Percentiles rank a stretch among this genome's conserved stretches.
phyloP scores from a whole-genome alignment of 306 rosid species.

The Bauhinia variegata region DNA sequence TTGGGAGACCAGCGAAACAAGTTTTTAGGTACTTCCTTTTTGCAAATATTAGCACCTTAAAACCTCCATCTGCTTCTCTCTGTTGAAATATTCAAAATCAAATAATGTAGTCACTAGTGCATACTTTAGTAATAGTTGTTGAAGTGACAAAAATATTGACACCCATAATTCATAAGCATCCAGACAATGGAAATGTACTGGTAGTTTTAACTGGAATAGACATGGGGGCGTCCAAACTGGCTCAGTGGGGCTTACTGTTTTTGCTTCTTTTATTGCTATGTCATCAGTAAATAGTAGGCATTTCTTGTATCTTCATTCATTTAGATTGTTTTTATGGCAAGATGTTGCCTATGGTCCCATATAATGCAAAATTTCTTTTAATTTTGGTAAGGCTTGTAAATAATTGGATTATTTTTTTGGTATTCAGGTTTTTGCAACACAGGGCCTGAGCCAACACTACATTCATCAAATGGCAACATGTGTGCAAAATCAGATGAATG shows the following conservation, averaged over 20 bases:
- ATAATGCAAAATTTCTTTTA: constrained; percentile 11
- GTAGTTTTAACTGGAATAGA: too few relatives aligned
- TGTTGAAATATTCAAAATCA: constrained; percentile 18
- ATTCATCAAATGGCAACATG: constrained; percentile 76
- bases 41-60: constrained; percentile 11
- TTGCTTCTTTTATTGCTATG: constrained; percentile 13
- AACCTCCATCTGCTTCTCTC: constrained; percentile 15
- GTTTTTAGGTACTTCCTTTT: neutral
- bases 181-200: neutral
- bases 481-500: constrained; percentile 62
- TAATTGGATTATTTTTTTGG: constrained; percentile 32
- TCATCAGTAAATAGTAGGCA: constrained; percentile 5
- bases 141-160: neutral
- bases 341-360: neutral
- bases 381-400: constrained; percentile 19
- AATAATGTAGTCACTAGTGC: constrained; percentile 31
- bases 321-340: constrained; percentile 6
- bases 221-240: neutral
- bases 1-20: constrained; percentile 8
- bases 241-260: constrained; percentile 5
- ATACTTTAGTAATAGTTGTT: neutral
- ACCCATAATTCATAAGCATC: constrained; percentile 7
- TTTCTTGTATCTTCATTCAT: constrained; percentile 16
- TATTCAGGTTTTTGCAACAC: constrained; percentile 62
- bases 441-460: constrained; percentile 67